These are phyloP conservation scores for Diplotaxis tenuifolia DNA, from an alignment of 345 rosid genomes.

Conservation along the genomic window DNA sequence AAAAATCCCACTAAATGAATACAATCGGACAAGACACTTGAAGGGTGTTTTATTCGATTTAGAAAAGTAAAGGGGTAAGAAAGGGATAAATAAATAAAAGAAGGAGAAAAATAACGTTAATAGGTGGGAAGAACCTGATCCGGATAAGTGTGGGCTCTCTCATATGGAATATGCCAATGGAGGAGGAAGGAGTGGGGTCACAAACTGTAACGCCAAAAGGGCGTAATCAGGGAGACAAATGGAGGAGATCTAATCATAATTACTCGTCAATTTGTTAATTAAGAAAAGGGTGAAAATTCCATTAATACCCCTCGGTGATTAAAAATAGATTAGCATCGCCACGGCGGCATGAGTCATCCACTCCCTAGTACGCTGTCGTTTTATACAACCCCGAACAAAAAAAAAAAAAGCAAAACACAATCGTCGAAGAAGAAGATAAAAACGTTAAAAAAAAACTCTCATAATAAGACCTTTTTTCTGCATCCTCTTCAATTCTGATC, in stretches of 20 bases:
- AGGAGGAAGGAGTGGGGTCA: conserved; percentile 7
- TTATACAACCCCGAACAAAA: background rate
- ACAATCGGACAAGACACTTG: too few species aligned
- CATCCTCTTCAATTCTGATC: conserved; percentile 4
- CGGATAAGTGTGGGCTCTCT: conserved; percentile 26
- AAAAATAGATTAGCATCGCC: conserved; percentile 31
- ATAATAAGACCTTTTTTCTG: background rate
- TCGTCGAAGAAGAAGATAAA: background rate
- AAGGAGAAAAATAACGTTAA: background rate
- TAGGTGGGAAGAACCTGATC: conserved; percentile 7
- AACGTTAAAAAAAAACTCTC: background rate
- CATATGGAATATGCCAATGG: background rate
- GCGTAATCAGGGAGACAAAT: background rate
- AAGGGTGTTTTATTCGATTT: background rate
- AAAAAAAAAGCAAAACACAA: background rate
- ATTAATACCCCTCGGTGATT: background rate
- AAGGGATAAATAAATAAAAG: background rate
- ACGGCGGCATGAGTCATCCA: conserved; percentile 33
- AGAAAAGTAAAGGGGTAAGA: background rate
- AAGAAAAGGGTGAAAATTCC: background rate
- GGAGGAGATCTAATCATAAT: background rate
- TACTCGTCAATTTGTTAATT: background rate
- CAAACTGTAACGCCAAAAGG: background rate
- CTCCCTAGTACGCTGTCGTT: background rate
- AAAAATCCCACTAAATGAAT: background rate